Base-by-base conservation (phyloP, 352 stramenopile genomes). In the Phytophthora tubulina region DNA sequence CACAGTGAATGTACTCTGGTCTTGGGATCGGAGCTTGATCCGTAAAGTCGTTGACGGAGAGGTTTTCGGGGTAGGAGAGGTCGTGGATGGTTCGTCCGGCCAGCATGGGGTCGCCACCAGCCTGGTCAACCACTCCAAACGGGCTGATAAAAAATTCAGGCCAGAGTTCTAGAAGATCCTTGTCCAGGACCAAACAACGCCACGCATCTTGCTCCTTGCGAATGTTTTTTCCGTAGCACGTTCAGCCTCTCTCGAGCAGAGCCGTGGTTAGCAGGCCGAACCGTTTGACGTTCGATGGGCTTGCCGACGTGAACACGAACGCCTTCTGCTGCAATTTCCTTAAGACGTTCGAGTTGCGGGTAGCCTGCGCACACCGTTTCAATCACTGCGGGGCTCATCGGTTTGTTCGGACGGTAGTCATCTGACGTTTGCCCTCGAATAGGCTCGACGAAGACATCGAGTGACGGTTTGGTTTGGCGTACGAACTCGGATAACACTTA, bases 1-100 rank as follows among this genome's bases (percentile, higher is more conserved):
- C 39, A 13, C 51, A 76, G n/a, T 76, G 57, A 13, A 8, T 32
- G 39, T 64, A 70, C 3, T 66, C 58, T 6, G 70, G 44, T 11
- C 49, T 59, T 59, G 48, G 3, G 41, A 32, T 70, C 71, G 21
- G 31, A 30, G 65, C 59, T 15, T 17, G 21, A 13, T 36, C 35
- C 10, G 35, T 58, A 11, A 6, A 4, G n/a, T 2, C 17, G 51
- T 58, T 58, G 14, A 58, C 4, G 2, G 11, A 45, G 4, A 17
- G 39, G 21, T 27, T 27, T 2, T 2, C 21, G 1, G 21, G 39
- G 39, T n/a, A 48, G 3, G 6, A 6, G 8, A 13, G 7, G 14
- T 8, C 27, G 21, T 74, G 50, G 38, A 70, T 63, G 11, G 45
- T 70, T 1, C 63, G 45, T 6, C 52, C 63, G 2, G 36, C 13